A percentile compares a stretch with the other conserved stretches of the same genome.
Conservation (phyloP, 2,329 filamentous ascomycete genomes). For the Zymoseptoria passerinii region DNA sequence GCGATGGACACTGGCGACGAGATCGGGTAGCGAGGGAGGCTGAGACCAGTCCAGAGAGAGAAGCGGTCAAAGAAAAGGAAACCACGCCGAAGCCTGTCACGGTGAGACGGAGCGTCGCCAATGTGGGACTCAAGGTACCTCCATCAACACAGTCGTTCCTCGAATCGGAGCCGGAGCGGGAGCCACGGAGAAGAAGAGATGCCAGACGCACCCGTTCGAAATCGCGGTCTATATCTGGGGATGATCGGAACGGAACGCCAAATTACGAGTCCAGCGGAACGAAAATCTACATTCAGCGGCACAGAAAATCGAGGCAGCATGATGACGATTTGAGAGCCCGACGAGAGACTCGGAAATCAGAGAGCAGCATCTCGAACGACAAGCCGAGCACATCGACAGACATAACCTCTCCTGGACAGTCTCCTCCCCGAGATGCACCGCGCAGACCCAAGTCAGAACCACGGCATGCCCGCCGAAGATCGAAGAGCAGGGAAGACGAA, state of each 20-base stretch:
- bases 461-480: conserved; percentile 8
- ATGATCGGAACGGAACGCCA: conserved; percentile 14
- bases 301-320: conserved; percentile 16
- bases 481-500: conserved; percentile 9
- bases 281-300: conserved; percentile 28
- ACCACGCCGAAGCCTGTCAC: conserved; percentile 24
- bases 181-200: conserved; percentile 17
- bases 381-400: conserved; percentile 25
- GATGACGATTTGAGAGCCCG: conserved; percentile 16
- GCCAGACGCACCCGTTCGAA: conserved; percentile 17
- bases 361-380: conserved; percentile 22
- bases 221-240: conserved; percentile 18
- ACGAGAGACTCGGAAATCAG: conserved; percentile 19
- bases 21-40: conserved; percentile 23
- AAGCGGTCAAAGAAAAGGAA: conserved; percentile 15
- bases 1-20: conserved; percentile 73
- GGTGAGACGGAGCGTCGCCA: conserved; percentile 25
- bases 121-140: conserved; percentile 27
- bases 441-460: conserved; percentile 12
- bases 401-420: conserved; percentile 22
- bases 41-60: conserved; percentile 14
- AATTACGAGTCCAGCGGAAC: conserved; percentile 27
- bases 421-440: conserved; percentile 8
- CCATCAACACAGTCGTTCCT: conserved; percentile 25
- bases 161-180: conserved; percentile 18